Base-by-base conservation (phyloP, 192 early-diverging fungal species). In the Backusella sp. region DNA sequence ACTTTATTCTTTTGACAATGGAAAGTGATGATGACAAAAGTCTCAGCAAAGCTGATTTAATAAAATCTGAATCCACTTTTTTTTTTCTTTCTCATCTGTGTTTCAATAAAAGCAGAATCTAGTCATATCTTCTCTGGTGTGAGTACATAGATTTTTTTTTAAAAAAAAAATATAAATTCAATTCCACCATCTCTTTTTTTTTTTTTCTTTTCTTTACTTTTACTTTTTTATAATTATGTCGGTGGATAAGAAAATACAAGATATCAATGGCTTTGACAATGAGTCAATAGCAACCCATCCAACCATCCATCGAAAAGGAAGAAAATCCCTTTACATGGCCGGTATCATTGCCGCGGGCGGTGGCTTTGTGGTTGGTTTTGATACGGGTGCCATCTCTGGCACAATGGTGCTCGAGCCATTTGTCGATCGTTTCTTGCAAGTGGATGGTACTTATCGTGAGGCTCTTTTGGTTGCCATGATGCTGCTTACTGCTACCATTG, bases 401-500 rank as follows among this genome's bases (percentile, higher is more conserved):
- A 73, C 76, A 34, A 34, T 80, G 67, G 41, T 66, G 6, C 76
- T 80, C 66, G 46, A 53, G 1, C 26, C 75, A 21, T 80, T 76
- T 70, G 12, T 37, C 1, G 23, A 76, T 15, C 30, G 36, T 2
- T 73, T 73, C 14, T 59, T 77, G 15, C 56, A 59, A n/a, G 23
- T 30, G 6, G 32, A 78, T 9, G 21, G 56, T 68, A 15, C 70
- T 4, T 77, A 77, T 68, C 75, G 72, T 23, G 44, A 73, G 11
- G 79, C 66, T 11, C 71, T 80, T 8, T 49, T 80, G 30, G 79
- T 80, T 1, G 79, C 79, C 35, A 68, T 80, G 28, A 80, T 80
- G 79, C 65, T 80, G 41, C 37, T 80, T 34, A 80, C 79, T 39
- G 79, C 79, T 0, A 76, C 79, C 23, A 46, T 80, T 30, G 74